phyloP scores from a whole-genome alignment of 1,284 basidiomycete species.

The Malassezia furfur region DNA sequence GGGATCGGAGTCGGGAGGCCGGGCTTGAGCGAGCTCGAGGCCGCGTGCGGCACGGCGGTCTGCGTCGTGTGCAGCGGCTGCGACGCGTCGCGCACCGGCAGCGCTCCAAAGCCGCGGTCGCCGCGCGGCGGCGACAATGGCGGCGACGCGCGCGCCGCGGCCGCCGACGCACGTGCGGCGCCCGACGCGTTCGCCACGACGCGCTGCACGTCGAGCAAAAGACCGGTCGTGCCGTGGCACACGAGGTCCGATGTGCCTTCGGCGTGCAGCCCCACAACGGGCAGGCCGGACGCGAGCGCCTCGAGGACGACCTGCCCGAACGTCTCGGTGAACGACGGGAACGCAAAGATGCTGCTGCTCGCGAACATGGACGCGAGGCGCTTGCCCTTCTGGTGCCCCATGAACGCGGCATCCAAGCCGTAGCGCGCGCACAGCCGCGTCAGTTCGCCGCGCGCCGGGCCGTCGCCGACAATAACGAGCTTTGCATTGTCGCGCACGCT shows the following conservation, averaged over 20 bases:
- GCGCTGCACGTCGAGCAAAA: conserved; percentile 44
- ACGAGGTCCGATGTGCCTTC: conserved; percentile 57
- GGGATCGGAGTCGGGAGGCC: conserved; percentile 28
- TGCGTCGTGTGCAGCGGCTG: neutral
- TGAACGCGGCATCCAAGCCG: conserved; percentile 52
- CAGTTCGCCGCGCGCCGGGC: conserved; percentile 53
- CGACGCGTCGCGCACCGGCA: neutral
- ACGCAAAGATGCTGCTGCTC: conserved; percentile 55
- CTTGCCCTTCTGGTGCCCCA: conserved; percentile 51
- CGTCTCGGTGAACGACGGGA: conserved; percentile 55
- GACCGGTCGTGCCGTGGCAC: conserved; percentile 51
- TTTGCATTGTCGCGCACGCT: conserved; percentile 47
- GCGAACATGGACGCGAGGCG: conserved; percentile 51
- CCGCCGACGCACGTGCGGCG: neutral
- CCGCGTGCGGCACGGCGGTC: conserved; percentile 4
- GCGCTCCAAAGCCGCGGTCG: neutral
- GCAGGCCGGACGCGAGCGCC: conserved; percentile 54
- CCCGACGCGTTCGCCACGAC: neutral
- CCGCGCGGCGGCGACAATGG: neutral
- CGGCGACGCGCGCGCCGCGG: neutral
- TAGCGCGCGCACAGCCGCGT: conserved; percentile 51
- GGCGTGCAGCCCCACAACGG: conserved; percentile 55
- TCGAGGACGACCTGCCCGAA: conserved; percentile 57
- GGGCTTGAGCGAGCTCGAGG: conserved; percentile 3
- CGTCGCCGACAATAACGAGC: conserved; percentile 56